Evolutionary conservation across 2,329 filamentous ascomycete genomes (phyloP), one percentile per base, ranked within the genome.

Genomic region (Beauveria scarabaeidicola): DNA sequence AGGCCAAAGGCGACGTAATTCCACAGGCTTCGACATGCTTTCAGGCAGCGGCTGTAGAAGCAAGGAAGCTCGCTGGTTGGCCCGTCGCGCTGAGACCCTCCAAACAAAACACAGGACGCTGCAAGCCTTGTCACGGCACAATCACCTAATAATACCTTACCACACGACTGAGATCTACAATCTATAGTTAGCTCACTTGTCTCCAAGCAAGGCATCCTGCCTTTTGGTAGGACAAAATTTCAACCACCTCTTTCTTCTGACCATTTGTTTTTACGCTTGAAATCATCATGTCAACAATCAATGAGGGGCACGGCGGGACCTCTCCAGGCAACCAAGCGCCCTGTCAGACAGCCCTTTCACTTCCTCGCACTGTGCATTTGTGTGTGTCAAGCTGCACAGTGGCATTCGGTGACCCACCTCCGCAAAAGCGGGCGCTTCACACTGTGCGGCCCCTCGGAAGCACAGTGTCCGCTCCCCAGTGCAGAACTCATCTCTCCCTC

Each of bases 221-320:
- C 27, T 6, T 32, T 38, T 7, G 5, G 29, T 7, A 13, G 29
- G 7, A 17, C 8, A 3, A 4, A 25, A 38, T 10, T 15, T 6
- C 21, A 15, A 11, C 23, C 9, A 9, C 17, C 13, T 7, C 19
- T 27, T 17, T 17, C 25, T 13, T 38, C 11, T 9, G 6, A 13
- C 25, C 36, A 32, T 48, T 38, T 50, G 43, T 50, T 41, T 27
- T 48, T 25, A 13, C 13, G 6, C 32, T 44, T n/a, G 36, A 58
- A 50, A 58, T 51, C 51, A 25, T 36, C 50, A 58, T 48, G 55
- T 58, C 55, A 58, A 58, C 55, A 58, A 58, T 41, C 46, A 43
- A 51, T 50, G 54, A 58, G 54, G 54, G 55, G 46, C 55, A 58
- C 36, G 43, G 55, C 55, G 55, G 55, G 55, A 51, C 44, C 36